Conservation (phyloP, 2,329 filamentous ascomycete genomes). For the Hymenoscyphus salicellus region DNA sequence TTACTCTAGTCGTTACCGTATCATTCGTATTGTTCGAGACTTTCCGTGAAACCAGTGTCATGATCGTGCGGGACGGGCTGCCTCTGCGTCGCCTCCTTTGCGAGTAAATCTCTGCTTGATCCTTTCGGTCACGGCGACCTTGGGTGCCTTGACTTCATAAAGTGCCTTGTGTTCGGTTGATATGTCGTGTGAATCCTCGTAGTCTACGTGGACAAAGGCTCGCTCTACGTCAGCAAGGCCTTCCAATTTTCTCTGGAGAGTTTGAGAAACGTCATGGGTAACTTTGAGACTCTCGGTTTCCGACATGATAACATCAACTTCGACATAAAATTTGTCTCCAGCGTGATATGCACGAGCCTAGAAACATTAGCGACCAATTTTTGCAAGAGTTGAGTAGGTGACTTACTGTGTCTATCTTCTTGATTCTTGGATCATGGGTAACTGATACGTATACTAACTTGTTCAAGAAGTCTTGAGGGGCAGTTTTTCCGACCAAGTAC, state of each 20-base stretch:
- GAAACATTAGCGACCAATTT: neutral
- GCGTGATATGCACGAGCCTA: constrained; percentile 71
- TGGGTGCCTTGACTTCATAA: constrained; percentile 21
- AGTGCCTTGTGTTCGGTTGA: constrained; percentile 26
- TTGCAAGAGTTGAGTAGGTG: neutral
- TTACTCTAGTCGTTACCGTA: neutral
- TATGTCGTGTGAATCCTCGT: constrained; percentile 35
- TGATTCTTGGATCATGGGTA: constrained; percentile 86
- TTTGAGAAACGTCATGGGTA: constrained; percentile 75
- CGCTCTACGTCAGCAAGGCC: constrained; percentile 75
- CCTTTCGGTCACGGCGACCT: constrained; percentile 20
- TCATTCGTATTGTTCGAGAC: neutral
- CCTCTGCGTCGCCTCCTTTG: neutral
- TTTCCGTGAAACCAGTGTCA: neutral
- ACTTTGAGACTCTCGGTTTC: constrained; percentile 72
- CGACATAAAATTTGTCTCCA: constrained; percentile 79
- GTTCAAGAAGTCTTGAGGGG: constrained; percentile 77
- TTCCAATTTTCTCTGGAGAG: constrained; percentile 79
- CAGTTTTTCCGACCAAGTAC: constrained; percentile 75
- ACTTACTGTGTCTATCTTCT: constrained; percentile 72
- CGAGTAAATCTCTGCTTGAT: constrained; percentile 17
- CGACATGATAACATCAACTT: constrained; percentile 80
- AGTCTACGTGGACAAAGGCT: constrained; percentile 67
- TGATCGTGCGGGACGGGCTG: neutral
- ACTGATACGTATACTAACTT: constrained; percentile 87